Conservation (phyloP, 1,284 basidiomycete species). For the Exsudoporus floridanus region DNA sequence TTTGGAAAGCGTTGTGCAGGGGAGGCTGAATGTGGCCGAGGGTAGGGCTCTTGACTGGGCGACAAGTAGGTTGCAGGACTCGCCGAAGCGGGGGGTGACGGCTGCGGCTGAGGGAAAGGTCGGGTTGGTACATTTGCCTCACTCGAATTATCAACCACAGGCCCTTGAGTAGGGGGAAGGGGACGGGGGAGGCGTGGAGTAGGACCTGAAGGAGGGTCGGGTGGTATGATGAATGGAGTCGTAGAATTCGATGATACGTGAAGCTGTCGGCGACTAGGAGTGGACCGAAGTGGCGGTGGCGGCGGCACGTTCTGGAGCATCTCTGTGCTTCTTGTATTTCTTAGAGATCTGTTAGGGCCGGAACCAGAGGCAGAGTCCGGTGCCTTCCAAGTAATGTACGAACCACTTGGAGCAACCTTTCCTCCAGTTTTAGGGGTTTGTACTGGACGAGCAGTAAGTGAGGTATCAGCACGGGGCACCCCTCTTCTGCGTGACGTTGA, state of each 20-base stretch:
- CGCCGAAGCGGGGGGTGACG: constrained; percentile 37
- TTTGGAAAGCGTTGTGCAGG: constrained; percentile 39
- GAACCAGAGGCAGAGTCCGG: constrained; percentile 24
- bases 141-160: constrained; percentile 18
- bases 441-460: constrained; percentile 12
- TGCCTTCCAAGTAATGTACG: constrained; percentile 26
- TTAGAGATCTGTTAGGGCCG: constrained; percentile 16
- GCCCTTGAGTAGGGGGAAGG: constrained; percentile 34
- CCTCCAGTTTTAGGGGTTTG: constrained; percentile 26
- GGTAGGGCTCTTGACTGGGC: constrained; percentile 49
- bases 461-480: constrained; percentile 12
- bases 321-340: constrained; percentile 33
- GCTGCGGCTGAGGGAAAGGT: constrained; percentile 34
- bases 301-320: constrained; percentile 24
- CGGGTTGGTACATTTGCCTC: constrained; percentile 22
- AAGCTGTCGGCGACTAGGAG: constrained; percentile 34
- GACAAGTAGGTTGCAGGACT: constrained; percentile 29
- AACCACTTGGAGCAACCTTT: constrained; percentile 25
- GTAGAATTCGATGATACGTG: constrained; percentile 23
- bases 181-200: constrained; percentile 28
- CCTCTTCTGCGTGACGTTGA: constrained; percentile 23
- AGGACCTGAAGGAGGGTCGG: constrained; percentile 19
- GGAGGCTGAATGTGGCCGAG: constrained; percentile 60
- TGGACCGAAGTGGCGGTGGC: constrained; percentile 23
- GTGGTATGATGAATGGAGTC: constrained; percentile 14